Evolutionary conservation across 352 stramenopile genomes (phyloP).

Genomic region (Phytophthora pluvialis): DNA sequence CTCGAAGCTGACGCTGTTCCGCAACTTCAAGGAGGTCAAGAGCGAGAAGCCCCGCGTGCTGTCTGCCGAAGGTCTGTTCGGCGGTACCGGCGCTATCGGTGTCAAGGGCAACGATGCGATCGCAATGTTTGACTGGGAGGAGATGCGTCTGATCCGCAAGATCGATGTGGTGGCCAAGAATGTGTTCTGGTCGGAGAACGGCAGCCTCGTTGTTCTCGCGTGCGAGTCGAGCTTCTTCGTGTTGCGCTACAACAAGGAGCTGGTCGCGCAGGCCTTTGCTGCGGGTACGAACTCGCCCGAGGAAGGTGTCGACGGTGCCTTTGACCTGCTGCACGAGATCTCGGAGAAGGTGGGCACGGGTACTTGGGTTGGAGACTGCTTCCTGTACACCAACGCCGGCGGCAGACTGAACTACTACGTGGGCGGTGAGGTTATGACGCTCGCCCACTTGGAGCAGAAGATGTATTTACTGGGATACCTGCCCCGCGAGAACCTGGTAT

Average conservation of each 20-base stretch:
- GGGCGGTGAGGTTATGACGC: conserved; percentile 98
- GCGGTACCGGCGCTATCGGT: conserved; percentile 93
- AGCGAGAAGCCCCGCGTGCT: conserved; percentile 94
- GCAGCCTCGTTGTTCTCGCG: conserved; percentile 96
- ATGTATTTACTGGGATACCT: conserved; percentile 99
- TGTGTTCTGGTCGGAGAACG: conserved; percentile 98
- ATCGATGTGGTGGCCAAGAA: conserved; percentile 98
- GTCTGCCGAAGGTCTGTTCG: conserved; percentile 96
- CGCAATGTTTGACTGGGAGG: conserved; percentile 99
- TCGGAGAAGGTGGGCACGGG: conserved; percentile 95
- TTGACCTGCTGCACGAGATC: conserved; percentile 98
- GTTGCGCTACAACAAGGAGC: conserved; percentile 94
- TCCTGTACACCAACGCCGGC: conserved; percentile 97
- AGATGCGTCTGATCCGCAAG: conserved; percentile 96
- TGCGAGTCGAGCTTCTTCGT: conserved; percentile 97
- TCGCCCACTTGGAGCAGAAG: conserved; percentile 95
- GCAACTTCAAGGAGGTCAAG: conserved; percentile 99
- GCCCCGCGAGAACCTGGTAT: conserved; percentile 98
- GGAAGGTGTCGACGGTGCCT: conserved; percentile 97
- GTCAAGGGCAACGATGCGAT: conserved; percentile 97
- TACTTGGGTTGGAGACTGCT: conserved; percentile 99
- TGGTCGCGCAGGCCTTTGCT: conserved; percentile 90
- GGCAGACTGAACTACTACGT: conserved; percentile 99
- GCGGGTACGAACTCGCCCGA: conserved; percentile 89
- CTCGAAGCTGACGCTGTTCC: conserved; percentile 97